Conservation (phyloP, 306 rosid genomes). For the Medicago arabica region DNA sequence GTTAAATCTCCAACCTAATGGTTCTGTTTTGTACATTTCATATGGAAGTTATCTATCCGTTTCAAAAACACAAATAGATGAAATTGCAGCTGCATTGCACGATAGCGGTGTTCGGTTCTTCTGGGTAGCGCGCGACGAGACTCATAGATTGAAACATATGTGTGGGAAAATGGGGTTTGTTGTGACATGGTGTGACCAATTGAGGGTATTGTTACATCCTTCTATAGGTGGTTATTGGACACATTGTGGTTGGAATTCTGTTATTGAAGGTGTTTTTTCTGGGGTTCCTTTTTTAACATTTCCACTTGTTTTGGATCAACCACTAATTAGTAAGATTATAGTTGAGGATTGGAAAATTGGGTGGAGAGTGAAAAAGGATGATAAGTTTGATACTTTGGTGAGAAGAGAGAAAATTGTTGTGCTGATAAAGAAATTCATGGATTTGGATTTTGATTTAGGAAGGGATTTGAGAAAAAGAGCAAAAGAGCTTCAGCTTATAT, state of each 20-base stretch:
- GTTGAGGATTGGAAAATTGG: constrained; percentile 69
- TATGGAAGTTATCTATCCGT: constrained; percentile 57
- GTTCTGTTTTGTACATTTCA: constrained; percentile 60
- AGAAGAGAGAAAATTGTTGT: constrained; percentile 44
- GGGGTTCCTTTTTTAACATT: constrained; percentile 65
- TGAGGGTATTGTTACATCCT: constrained; percentile 58
- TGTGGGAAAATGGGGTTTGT: constrained; percentile 52
- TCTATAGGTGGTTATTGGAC: constrained; percentile 64
- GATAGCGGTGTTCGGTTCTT: constrained; percentile 49
- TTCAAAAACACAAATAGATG: constrained; percentile 59
- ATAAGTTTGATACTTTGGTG: constrained; percentile 43
- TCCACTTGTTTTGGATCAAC: constrained; percentile 60
- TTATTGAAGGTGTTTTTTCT: constrained; percentile 54
- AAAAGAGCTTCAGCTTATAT: constrained; percentile 39
- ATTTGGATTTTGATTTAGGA: constrained; percentile 42
- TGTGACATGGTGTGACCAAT: constrained; percentile 68
- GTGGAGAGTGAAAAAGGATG: constrained; percentile 55
- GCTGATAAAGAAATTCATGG: constrained; percentile 54
- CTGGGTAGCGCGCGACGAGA: constrained; percentile 55
- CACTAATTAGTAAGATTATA: constrained; percentile 41
- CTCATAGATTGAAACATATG: constrained; percentile 31
- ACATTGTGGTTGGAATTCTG: constrained; percentile 73
- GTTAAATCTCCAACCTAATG: constrained; percentile 53
- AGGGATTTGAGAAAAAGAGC: constrained; percentile 53
- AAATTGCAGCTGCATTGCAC: constrained; percentile 48